Base-by-base conservation (phyloP, 1,284 basidiomycete genomes). In the Ganoderma resinaceum region DNA sequence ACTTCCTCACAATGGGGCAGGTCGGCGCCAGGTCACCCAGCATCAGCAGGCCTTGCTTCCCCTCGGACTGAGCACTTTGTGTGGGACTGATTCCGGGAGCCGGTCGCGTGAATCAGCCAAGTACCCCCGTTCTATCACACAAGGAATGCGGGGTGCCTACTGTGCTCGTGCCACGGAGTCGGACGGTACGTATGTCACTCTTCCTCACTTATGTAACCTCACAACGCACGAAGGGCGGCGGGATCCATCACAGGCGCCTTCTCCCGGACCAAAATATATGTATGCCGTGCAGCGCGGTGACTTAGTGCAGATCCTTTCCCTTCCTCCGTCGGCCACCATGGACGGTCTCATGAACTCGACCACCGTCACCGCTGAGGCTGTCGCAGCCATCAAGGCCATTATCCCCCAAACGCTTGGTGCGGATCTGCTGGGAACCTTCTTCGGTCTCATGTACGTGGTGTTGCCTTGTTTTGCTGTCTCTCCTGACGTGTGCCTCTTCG, bases 401-500 rank as follows among this genome's bases (percentile, higher is more conserved):
- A n/a, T 58, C 33, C 55, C 55, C 20, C 55, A 37, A 37, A 37
- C 55, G 33, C 33, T 58, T 20, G 55, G 55, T 31, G 55, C 55
- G 18, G 26, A 60, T 29, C 58, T 60, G 9, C 35, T 60, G 20
- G 58, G 58, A 16, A 60, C 58, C 23, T 23, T 60, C 8, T 38
- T 38, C n/a, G 58, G 58, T 26, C 58, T 60, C 35, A 40, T 60
- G 58, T 60, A 40, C 20, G 58, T 40, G 6, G n/a, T 60, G 14
- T 37, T 60, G 37, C 37, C 11, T 40, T 40, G 14, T 9, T 23
- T 8, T n/a, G 40, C 18, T 12, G 37, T 5, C 23, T 5, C 37
- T 26, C 12, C 58, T 60, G 4, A 60, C 35, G 8, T n/a, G 35
- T 1, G 35, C n/a, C 29, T 5, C 23, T 26, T 40, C n/a, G 12